phyloP scores from a whole-genome alignment of 805 yeast genomes.

The Barnettozyma vustinii region DNA sequence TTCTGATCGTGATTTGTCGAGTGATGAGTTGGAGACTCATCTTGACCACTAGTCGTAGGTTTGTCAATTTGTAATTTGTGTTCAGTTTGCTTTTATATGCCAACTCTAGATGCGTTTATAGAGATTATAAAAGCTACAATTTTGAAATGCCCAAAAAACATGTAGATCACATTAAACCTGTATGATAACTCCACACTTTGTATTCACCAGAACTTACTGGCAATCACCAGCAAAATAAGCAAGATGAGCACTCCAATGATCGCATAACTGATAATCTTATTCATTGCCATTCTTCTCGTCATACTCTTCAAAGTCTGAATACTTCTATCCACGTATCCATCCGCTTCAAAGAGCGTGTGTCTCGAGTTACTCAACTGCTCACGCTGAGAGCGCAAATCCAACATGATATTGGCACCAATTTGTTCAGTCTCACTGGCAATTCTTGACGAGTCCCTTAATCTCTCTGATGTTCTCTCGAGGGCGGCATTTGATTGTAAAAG shows the following conservation, averaged over 20 bases:
- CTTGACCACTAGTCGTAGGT: constrained; percentile 4
- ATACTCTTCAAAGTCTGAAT: constrained; percentile 80
- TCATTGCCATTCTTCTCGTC: constrained; percentile 91
- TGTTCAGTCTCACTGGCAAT: constrained; percentile 89
- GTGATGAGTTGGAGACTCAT: constrained; percentile 56
- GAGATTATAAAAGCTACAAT: not conserved
- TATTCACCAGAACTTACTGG: constrained; percentile 49
- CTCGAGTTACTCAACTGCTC: constrained; percentile 87
- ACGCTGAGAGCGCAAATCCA: constrained; percentile 85
- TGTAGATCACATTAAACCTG: not conserved
- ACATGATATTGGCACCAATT: constrained; percentile 85
- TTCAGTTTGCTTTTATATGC: not conserved
- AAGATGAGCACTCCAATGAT: constrained; percentile 83
- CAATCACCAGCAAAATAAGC: constrained; percentile 75
- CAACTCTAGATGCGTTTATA: no score
- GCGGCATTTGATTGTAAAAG: constrained; percentile 73
- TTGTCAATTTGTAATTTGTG: no score
- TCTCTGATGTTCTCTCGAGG: constrained; percentile 74
- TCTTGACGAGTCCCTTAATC: constrained; percentile 82
- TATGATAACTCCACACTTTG: no score
- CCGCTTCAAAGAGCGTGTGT: constrained; percentile 84
- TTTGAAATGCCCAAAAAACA: not conserved
- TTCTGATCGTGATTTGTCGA: constrained; percentile 31
- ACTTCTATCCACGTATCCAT: constrained; percentile 85
- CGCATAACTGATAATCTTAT: constrained; percentile 83